Base-by-base conservation (phyloP, 2,329 filamentous ascomycete genomes). In the Alternaria longipes region DNA sequence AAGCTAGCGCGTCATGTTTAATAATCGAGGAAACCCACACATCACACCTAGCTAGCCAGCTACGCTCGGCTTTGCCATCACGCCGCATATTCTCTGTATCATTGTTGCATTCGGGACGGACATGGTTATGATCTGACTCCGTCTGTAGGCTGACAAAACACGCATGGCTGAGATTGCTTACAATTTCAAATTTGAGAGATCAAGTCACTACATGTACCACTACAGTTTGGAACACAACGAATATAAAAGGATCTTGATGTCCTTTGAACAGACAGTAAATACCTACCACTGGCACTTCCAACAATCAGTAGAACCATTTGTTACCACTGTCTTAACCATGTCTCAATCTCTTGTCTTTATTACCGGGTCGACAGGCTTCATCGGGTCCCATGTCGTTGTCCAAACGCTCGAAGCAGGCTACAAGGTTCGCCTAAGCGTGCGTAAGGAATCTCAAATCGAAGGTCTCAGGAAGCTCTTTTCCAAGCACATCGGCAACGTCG, bases 311-410 rank as follows among this genome's bases (percentile, higher is more conserved):
- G 1, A 5, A n/a, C 16, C 14, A 36, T 4, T 36, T 5, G 14
- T 36, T 14, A n/a, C 4, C 6, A 36, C 14, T 16, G 0, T 8
- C 14, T 36, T 16, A 1, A 16, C 5, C 34, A 66, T 64, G 61
- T 55, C 61, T 41, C 52, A 52, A 53, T 44, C 69, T n/a, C 64
- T 70, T 40, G 60, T 76, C 54, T 67, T 76, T 20, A 65, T 76
- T 11, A 75, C 73, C 1, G 74, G 73, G 54, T 63, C 57, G 18
- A 75, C 71, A 30, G 72, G 74, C 42, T 67, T 72, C 60, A 73
- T 76, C 18, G 73, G 66, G 44, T 49, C 62, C 20, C 71, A 75
- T 34, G 59, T 70, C 14, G 68, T 66, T n/a, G 28, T 59, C 26
- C 65, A 73, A 51, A 44, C 68, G 12, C 60, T 76, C 9, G 44